Evolutionary conservation across 2,329 filamentous ascomycete species (phyloP).

Genomic region (Hymenoscyphus salicellus): DNA sequence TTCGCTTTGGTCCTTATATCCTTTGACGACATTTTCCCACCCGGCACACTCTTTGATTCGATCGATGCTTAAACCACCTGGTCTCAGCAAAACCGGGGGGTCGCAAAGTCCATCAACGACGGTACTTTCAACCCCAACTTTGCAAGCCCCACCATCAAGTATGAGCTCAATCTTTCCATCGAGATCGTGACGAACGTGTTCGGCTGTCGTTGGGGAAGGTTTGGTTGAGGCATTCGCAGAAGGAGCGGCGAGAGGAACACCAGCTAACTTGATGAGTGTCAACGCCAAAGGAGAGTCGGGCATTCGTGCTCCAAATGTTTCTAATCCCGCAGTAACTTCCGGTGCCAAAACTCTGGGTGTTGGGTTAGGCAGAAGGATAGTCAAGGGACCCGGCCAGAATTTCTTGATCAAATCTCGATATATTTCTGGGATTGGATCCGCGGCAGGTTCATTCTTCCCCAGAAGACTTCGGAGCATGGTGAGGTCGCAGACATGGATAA

Average conservation of each 20-base stretch:
- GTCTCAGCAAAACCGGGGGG: constrained; percentile 78
- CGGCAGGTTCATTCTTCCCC: constrained; percentile 28
- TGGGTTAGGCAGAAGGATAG: constrained; percentile 80
- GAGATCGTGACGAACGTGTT: constrained; percentile 85
- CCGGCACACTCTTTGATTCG: constrained; percentile 70
- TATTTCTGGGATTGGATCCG: constrained; percentile 32
- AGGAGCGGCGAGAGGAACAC: constrained; percentile 79
- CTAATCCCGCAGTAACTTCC: constrained; percentile 85
- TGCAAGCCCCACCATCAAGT: constrained; percentile 81
- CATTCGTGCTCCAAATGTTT: constrained; percentile 87
- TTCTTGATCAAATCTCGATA: constrained; percentile 74
- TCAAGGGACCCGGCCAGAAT: constrained; percentile 95
- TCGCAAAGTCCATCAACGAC: constrained; percentile 85
- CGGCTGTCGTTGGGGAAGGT: constrained; percentile 85
- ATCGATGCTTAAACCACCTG: constrained; percentile 82
- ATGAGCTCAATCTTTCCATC: constrained; percentile 79
- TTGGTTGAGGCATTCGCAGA: constrained; percentile 93
- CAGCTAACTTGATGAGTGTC: constrained; percentile 76
- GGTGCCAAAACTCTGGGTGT: constrained; percentile 68
- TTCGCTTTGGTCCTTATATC: constrained; percentile 74
- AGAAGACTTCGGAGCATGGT: constrained; percentile 31
- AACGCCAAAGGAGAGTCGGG: constrained; percentile 81
- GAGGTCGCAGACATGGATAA: constrained; percentile 84
- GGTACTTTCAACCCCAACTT: constrained; percentile 92
- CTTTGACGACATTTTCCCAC: constrained; percentile 76